phyloP scores from a whole-genome alignment of 345 rosid species.

The Citrus mangshanensis region DNA sequence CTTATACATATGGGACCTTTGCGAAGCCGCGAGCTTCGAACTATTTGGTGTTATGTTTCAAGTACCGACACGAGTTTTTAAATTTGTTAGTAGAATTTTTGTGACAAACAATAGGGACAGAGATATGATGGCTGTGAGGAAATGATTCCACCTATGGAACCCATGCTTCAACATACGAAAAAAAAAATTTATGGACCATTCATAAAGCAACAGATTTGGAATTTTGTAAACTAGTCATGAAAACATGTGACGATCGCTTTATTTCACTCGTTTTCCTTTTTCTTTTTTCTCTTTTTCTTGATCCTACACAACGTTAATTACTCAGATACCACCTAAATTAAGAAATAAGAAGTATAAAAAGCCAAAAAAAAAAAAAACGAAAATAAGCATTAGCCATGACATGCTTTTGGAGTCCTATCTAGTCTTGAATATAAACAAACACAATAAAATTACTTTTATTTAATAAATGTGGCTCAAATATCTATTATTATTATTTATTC shows the following conservation, averaged over 20 bases:
- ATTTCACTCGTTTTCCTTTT: background rate
- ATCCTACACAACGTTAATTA: no score
- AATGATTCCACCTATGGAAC: background rate
- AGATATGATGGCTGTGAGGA: background rate
- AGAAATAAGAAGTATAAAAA: no score
- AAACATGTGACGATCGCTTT: background rate
- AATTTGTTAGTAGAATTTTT: background rate
- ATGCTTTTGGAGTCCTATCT: no score
- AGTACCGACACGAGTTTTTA: background rate
- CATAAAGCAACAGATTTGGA: background rate
- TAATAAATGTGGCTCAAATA: no score
- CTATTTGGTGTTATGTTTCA: background rate
- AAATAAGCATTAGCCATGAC: no score
- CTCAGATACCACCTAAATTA: no score
- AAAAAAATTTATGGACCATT: slow-evolving; percentile 1
- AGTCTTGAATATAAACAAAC: no score
- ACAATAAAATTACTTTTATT: no score
- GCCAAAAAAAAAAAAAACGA: no score
- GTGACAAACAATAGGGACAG: background rate
- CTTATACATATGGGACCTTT: slow-evolving; percentile 7
- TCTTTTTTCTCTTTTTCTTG: background rate
- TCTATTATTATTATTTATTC: no score
- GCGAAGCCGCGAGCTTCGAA: background rate
- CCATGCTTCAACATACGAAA: background rate
- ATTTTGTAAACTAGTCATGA: background rate